Percentiles rank a stretch among this genome's conserved stretches.
These are phyloP conservation scores for Phylloporus sp. DNA, from an alignment of 768 basidiomycete species.

Conservation along the genomic window DNA sequence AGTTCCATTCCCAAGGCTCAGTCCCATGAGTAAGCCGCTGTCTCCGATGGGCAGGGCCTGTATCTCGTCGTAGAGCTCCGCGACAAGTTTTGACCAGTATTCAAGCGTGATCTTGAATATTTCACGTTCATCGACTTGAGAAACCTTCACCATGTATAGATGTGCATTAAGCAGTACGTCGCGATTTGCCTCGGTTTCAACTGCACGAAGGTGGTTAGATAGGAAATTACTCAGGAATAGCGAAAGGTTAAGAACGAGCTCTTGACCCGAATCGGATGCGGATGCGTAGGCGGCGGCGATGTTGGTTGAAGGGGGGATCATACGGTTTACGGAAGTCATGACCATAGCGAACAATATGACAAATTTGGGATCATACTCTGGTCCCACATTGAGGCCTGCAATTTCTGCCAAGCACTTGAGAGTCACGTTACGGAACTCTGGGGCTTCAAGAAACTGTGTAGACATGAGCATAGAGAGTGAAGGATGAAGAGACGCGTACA, in stretches of 20 bases:
- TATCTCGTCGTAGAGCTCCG: conserved; percentile 96
- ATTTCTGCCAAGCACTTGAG: conserved; percentile 97
- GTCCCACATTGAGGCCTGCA: conserved; percentile 87
- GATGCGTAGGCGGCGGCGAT: conserved; percentile 89
- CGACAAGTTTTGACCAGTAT: conserved; percentile 95
- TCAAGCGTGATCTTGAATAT: conserved; percentile 99
- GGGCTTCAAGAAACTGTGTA: conserved; percentile 86
- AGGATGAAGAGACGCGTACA: conserved; percentile 46
- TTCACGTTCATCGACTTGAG: conserved; percentile 96
- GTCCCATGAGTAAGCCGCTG: conserved; percentile 80
- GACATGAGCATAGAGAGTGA: conserved; percentile 9
- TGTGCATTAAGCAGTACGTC: conserved; percentile 96
- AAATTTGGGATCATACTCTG: conserved; percentile 98
- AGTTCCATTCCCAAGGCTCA: conserved; percentile 69
- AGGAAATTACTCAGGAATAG: conserved; percentile 98
- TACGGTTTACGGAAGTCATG: conserved; percentile 95
- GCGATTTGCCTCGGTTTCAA: conserved; percentile 87
- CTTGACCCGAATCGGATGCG: conserved; percentile 89
- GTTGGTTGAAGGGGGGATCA: conserved; percentile 94
- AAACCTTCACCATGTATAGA: conserved; percentile 97
- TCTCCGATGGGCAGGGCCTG: conserved; percentile 88
- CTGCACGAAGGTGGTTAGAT: conserved; percentile 86
- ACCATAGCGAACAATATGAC: conserved; percentile 97
- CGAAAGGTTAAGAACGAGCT: conserved; percentile 94
- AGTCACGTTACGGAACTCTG: conserved; percentile 96